Percentiles rank a stretch among this genome's conserved stretches.
These are phyloP conservation scores for Pelagophyceae sp. DNA, from an alignment of 352 stramenopile species.

Conservation along the genomic window DNA sequence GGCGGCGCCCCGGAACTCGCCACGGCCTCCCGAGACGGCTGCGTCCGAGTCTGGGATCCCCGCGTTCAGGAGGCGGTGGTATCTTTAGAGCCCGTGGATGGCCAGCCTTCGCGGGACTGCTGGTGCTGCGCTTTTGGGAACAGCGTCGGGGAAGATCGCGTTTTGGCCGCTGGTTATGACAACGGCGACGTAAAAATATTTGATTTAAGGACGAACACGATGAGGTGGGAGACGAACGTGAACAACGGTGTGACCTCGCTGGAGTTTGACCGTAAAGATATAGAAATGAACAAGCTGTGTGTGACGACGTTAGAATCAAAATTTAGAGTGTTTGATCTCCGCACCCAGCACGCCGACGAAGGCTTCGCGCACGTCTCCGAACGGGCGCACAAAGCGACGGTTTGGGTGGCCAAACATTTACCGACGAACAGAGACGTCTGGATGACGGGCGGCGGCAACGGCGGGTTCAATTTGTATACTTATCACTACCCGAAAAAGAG, in stretches of 20 bases:
- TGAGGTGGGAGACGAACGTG: slow-evolving; percentile 90
- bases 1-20: slow-evolving; percentile 83
- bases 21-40: slow-evolving; percentile 82
- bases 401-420: slow-evolving; percentile 84
- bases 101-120: slow-evolving; percentile 72
- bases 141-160: slow-evolving; percentile 84
- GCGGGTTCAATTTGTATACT: slow-evolving; percentile 92
- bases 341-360: slow-evolving; percentile 64
- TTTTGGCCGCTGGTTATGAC: slow-evolving; percentile 82
- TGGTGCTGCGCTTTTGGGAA: slow-evolving; percentile 92
- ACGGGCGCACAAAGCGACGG: slow-evolving; percentile 83
- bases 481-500: slow-evolving; percentile 66
- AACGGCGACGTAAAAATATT: slow-evolving; percentile 96
- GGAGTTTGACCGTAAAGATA: slow-evolving; percentile 89
- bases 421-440: slow-evolving; percentile 91
- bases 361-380: slow-evolving; percentile 81
- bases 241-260: slow-evolving; percentile 88
- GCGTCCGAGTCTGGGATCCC: slow-evolving; percentile 88
- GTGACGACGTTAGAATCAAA: slow-evolving; percentile 89
- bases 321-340: slow-evolving; percentile 85
- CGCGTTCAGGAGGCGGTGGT: slow-evolving; percentile 77
- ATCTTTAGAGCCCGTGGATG: slow-evolving; percentile 72
- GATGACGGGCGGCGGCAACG: slow-evolving; percentile 88
- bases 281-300: slow-evolving; percentile 92
- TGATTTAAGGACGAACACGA: slow-evolving; percentile 77